Percentiles rank a stretch among this genome's conserved stretches.
Evolutionary conservation across 2,329 filamentous ascomycete genomes (phyloP).

Genomic region (Epichloe scottii): DNA sequence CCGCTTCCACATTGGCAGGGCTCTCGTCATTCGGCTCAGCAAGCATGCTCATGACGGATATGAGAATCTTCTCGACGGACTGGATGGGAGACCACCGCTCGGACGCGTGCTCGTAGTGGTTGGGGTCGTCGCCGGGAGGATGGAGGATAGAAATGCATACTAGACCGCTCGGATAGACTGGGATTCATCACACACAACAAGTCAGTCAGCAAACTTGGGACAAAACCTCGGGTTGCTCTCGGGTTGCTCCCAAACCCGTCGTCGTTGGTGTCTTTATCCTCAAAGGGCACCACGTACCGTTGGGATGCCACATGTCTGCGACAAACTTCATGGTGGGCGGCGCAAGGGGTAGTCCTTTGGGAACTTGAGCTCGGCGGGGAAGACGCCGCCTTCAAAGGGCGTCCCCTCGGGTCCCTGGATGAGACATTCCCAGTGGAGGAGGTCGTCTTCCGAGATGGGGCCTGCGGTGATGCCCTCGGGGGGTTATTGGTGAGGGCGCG

Average conservation of each 20-base stretch:
- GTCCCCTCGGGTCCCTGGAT: constrained; percentile 94
- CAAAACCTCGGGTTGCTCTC: too few species aligned
- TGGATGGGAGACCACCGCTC: constrained; percentile 97
- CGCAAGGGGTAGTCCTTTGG: constrained; percentile 92
- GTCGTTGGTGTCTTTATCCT: not conserved
- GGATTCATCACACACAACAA: too few species aligned
- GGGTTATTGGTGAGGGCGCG: constrained; percentile 85
- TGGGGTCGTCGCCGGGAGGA: constrained; percentile 90
- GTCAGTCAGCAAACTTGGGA: too few species aligned
- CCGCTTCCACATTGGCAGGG: constrained; percentile 90
- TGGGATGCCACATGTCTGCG: constrained; percentile 91
- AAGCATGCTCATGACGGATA: constrained; percentile 96
- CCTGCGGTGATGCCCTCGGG: constrained; percentile 94
- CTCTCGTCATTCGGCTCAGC: constrained; percentile 96
- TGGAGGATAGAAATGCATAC: constrained; percentile 99
- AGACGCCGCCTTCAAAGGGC: constrained; percentile 90
- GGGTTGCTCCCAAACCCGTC: too few species aligned
- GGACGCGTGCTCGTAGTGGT: constrained; percentile 92
- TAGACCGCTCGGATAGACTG: constrained; percentile 81
- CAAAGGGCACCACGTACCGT: constrained; percentile 46
- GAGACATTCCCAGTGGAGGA: constrained; percentile 90
- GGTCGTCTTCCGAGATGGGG: constrained; percentile 84
- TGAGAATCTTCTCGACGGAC: constrained; percentile 93
- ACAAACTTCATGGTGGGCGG: constrained; percentile 95
- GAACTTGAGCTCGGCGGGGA: constrained; percentile 88